Evolutionary conservation across 1,284 basidiomycete species (phyloP).

Genomic region (Farysia itapuensis): DNA sequence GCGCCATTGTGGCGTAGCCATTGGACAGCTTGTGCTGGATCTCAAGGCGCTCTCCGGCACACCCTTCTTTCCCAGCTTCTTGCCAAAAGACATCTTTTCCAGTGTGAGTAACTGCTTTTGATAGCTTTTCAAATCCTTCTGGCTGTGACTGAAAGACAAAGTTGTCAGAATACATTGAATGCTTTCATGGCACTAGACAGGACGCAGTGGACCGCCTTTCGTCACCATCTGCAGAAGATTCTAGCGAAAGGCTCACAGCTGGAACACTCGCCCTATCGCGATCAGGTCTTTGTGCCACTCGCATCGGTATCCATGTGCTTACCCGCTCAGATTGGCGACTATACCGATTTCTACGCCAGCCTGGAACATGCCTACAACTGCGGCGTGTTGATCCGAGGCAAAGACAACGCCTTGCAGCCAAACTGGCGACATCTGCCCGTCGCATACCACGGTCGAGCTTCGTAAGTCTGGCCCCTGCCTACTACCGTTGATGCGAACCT

Average conservation of each 20-base stretch:
- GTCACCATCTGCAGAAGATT: conserved; percentile 14
- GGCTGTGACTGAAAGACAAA: no score
- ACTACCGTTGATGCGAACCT: not conserved
- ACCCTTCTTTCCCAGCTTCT: not conserved
- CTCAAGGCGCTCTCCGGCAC: not conserved
- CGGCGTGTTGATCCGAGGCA: conserved; percentile 12
- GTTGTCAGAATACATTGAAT: conserved; percentile 25
- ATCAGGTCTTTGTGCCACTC: conserved; percentile 1
- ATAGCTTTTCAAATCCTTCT: no score
- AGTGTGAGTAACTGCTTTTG: not conserved
- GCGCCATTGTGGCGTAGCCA: not conserved
- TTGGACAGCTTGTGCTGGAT: not conserved
- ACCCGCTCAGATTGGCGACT: conserved; percentile 37
- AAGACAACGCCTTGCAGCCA: conserved; percentile 8
- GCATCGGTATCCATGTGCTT: conserved; percentile 7
- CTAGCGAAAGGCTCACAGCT: conserved; percentile 5
- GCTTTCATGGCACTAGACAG: conserved; percentile 14
- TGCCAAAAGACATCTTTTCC: not conserved
- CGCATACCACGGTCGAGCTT: conserved; percentile 39
- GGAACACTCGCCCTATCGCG: not conserved
- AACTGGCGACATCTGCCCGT: conserved; percentile 37
- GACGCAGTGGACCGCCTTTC: conserved; percentile 7
- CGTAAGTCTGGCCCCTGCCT: conserved; percentile 1
- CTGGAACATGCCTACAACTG: conserved; percentile 37
- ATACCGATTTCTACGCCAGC: conserved; percentile 42